Base-by-base conservation (phyloP, 2,329 filamentous ascomycete species). In the Colletotrichum sublineola region DNA sequence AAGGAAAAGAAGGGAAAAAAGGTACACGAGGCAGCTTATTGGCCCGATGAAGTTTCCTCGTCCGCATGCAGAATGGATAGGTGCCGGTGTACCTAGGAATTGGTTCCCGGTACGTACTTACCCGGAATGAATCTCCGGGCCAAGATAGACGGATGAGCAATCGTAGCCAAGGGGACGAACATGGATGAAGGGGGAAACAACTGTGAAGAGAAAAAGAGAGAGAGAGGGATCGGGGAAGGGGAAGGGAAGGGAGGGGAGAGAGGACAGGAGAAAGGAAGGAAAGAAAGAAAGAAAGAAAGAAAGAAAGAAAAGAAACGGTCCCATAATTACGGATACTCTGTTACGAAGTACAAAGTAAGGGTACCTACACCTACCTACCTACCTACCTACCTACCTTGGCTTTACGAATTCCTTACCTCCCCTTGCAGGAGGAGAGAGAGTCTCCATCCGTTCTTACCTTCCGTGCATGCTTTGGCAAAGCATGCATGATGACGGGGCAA, bases 1-100 rank as follows among this genome's bases (percentile, higher is more conserved):
- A 24, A 24, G 24, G 24, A 24, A 24, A 24, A 1, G 1, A 24
- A 24, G 24, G 24, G 1, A 24, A 24, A 53, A 69, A 48, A 69
- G 69, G 69, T 69, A 72, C 69, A 40, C 50, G 46, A 36, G 38
- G 20, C n/a, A n/a, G 58, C 33, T 63, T 18, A 72, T 72, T 72
- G 69, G 63, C 38, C 33, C 53, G 61, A n/a, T 15, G 61, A 44
- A 50, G 44, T 52, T 58, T 58, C 52, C 60, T 44, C 20, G 18
- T 48, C 42, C 42, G 48, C 52, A 56, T 60, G 18, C 56, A 48
- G 46, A 20, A n/a, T 53, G 62, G 63, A 53, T 31, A 44, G 44
- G 63, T 55, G 14, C 48, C 14, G 60, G 44, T 50, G 31, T 50
- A 24, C 24, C 24, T 24, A 24, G 24, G 53, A 36, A 24, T 46